Conservation (phyloP, 179 eudicot genomes). For the Silene coronaria region DNA sequence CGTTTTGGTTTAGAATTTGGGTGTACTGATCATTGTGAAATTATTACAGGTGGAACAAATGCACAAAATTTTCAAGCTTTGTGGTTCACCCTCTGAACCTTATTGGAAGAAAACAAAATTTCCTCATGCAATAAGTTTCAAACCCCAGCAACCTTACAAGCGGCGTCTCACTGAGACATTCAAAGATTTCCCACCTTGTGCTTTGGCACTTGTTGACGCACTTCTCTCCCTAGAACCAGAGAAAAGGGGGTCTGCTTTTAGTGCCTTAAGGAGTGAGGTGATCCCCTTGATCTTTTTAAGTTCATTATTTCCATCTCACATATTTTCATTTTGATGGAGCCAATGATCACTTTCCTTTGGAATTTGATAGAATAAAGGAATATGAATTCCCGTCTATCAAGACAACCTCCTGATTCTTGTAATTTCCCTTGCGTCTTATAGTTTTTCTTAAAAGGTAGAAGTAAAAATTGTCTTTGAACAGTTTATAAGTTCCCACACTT, state of each 20-base stretch:
- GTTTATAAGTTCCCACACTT: too few species aligned
- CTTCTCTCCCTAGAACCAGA: slow-evolving; percentile 47
- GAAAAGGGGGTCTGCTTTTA: slow-evolving; percentile 34
- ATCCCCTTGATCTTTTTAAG: not conserved
- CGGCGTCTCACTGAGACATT: slow-evolving; percentile 36
- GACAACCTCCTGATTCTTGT: too few species aligned
- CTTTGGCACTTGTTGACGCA: slow-evolving; percentile 34
- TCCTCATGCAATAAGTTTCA: slow-evolving; percentile 46
- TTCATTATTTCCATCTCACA: too few species aligned
- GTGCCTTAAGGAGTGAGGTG: slow-evolving; percentile 43
- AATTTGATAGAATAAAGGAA: not conserved
- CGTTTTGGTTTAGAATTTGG: not conserved
- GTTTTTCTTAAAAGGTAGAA: too few species aligned
- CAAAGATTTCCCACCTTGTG: slow-evolving; percentile 41
- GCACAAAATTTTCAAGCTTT: slow-evolving; percentile 53
- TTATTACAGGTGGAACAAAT: slow-evolving; percentile 40
- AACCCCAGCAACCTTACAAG: slow-evolving; percentile 43
- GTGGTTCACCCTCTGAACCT: slow-evolving; percentile 49
- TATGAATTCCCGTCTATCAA: too few species aligned
- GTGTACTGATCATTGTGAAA: not conserved
- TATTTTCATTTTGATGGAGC: too few species aligned
- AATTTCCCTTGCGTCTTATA: too few species aligned
- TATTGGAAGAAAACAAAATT: slow-evolving; percentile 42
- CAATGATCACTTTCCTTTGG: too few species aligned
- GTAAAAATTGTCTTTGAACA: too few species aligned